Evolutionary conservation across 2,329 filamentous ascomycete genomes (phyloP).

Genomic region (Fusarium decemcellulare): DNA sequence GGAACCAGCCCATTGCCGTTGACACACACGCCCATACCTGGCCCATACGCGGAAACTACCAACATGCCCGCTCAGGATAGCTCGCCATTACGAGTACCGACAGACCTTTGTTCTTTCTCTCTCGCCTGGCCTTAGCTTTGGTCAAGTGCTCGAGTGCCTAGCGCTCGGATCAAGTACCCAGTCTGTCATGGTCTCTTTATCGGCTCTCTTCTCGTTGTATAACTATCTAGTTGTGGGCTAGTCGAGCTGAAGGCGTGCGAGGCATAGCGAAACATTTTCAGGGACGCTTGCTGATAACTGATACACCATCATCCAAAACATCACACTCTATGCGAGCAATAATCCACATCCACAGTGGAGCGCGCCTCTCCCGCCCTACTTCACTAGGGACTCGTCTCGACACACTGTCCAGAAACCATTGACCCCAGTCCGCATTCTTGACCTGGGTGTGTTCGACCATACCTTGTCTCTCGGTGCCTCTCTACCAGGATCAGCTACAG

Average conservation of each 20-base stretch:
- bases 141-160: constrained; percentile 17
- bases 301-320: constrained; percentile 40
- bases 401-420: constrained; percentile 18
- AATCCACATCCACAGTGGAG: constrained; percentile 43
- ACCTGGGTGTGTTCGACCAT: constrained; percentile 41
- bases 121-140: constrained; percentile 15
- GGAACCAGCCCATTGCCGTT: constrained; percentile 19
- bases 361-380: constrained; percentile 48
- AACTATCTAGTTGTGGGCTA: constrained; percentile 32
- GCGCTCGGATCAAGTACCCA: constrained; percentile 20
- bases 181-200: constrained; percentile 19
- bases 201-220: constrained; percentile 24
- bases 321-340: constrained; percentile 45
- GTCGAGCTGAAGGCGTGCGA: constrained; percentile 38
- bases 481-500: constrained; percentile 47
- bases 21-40: constrained; percentile 14
- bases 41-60: constrained; percentile 17
- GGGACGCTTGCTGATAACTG: constrained; percentile 38
- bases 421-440: constrained; percentile 52
- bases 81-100: constrained; percentile 2
- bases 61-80: constrained; percentile 21
- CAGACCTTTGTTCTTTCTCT: constrained; percentile 35
- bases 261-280: constrained; percentile 38
- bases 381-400: constrained; percentile 43
- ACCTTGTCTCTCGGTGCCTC: constrained; percentile 54